Base-by-base conservation (phyloP, 257 asterid genomes). In the Lithospermum erythrorhizon region DNA sequence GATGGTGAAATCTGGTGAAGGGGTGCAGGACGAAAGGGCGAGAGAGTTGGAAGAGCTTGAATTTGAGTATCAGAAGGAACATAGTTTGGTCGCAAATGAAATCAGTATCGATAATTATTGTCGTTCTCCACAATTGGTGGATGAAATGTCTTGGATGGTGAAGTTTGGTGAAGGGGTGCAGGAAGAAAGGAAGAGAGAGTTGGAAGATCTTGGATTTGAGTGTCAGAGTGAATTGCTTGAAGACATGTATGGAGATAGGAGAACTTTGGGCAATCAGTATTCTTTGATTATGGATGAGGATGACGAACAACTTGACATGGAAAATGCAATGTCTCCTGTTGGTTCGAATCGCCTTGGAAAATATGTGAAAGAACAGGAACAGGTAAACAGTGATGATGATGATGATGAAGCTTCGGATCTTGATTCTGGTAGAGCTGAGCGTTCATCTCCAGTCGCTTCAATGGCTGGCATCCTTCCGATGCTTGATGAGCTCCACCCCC, bases 391-490 rank as follows among this genome's bases (percentile, higher is more conserved):
- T 35, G 45, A 35, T 7, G 37, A 30, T 35, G 13, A 80, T 57
- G 95, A 59, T 4, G 87, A 74, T 2, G 84, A 63, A 22, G 71
- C 17, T 65, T 75, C 64, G 0, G 95, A 90, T 73, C 78, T 85
- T 27, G 95, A 68, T 35, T 90, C 96, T 20, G 86, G 75, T 72
- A 60, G 81, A 29, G 90, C 87, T 5, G 96, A 90, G 80, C 85
- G 96, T 67, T 90, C 94, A 10, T 87, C 97, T 64, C 94, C 96
- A 0, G 95, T 83, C 75, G 94, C 96, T 37, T 87, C 97, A 20
- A 74, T 90, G 95, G 83, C 96, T 62, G 97, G 85, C 72, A 85
- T 87, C 20, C 77, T 80, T 59, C 95, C 94, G 10, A 82, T 90
- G 90, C 94, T 90, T 20, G 89, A 87, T 66, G 96, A 90, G 76